Evolutionary conservation across 305 asterid species (phyloP).

Genomic region (Plantago lanceolata): DNA sequence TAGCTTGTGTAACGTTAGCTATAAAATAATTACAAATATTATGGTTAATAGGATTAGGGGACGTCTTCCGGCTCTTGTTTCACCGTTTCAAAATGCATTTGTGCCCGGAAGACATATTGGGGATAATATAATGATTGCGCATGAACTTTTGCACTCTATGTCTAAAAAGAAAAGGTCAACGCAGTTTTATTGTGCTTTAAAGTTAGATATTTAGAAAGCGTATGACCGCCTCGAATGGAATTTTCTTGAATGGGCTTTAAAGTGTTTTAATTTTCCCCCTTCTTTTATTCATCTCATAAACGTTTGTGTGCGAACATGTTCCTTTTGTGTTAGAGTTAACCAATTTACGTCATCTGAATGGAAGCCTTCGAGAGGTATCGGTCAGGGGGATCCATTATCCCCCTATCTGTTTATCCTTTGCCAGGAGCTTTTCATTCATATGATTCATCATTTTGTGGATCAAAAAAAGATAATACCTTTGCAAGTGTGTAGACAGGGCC

Average conservation of each 20-base stretch:
- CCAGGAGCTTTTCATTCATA: not conserved
- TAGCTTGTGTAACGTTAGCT: not conserved
- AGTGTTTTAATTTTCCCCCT: not conserved
- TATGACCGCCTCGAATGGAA: not conserved
- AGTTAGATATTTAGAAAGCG: not conserved
- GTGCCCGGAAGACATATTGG: no score
- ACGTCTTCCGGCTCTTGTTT: not conserved
- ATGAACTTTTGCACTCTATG: not conserved
- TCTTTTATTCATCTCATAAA: no score
- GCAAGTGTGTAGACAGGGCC: not conserved
- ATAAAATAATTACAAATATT: not conserved
- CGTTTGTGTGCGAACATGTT: not conserved
- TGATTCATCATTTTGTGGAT: not conserved
- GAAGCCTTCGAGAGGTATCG: not conserved
- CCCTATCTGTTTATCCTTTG: not conserved
- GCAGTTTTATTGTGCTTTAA: not conserved
- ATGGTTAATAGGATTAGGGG: not conserved
- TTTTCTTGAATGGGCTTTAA: not conserved
- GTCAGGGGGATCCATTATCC: not conserved
- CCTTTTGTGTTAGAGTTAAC: not conserved
- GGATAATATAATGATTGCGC: not conserved
- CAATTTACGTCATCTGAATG: not conserved
- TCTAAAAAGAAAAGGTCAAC: no score
- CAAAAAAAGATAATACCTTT: not conserved
- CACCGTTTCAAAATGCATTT: no score